A percentile compares a stretch with the other conserved stretches of the same genome.
Conservation (phyloP, 2,329 filamentous ascomycete genomes). For the Ophiostoma sp. region DNA sequence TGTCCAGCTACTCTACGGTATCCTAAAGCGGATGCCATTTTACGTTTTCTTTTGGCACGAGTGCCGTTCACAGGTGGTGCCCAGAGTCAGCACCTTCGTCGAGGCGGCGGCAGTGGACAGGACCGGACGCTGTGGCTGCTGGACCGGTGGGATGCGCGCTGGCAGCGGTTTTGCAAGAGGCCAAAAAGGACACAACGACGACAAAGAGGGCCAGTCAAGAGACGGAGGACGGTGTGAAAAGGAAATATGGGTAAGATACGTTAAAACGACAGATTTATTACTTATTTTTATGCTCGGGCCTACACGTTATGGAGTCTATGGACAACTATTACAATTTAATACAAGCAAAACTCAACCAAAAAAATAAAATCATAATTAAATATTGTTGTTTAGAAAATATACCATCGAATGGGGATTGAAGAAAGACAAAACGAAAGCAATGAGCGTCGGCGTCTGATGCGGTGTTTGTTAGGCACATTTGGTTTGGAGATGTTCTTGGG, state of each 20-base stretch:
- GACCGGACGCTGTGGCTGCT: conserved; percentile 18
- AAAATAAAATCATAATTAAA: no score
- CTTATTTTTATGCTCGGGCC: no score
- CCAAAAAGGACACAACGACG: not conserved
- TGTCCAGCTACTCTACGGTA: conserved; percentile 16
- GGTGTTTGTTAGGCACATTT: not conserved
- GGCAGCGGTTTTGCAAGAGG: conserved; percentile 13
- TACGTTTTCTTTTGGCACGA: conserved; percentile 18
- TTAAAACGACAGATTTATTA: no score
- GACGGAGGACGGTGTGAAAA: not conserved
- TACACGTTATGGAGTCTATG: no score
- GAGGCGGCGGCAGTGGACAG: not conserved
- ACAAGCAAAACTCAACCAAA: no score
- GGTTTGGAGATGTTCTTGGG: not conserved
- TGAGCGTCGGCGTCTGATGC: not conserved
- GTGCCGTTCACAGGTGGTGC: not conserved
- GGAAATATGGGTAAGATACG: no score
- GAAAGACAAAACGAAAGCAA: no score
- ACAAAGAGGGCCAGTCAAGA: not conserved
- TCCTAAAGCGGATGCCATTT: conserved; percentile 13
- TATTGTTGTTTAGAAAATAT: no score
- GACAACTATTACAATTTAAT: no score
- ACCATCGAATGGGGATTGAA: no score
- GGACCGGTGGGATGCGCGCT: conserved; percentile 23
- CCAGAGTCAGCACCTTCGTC: not conserved